These are phyloP conservation scores for Fusarium solani-melongenae DNA, from an alignment of 2,329 filamentous ascomycete species.

Conservation along the genomic window DNA sequence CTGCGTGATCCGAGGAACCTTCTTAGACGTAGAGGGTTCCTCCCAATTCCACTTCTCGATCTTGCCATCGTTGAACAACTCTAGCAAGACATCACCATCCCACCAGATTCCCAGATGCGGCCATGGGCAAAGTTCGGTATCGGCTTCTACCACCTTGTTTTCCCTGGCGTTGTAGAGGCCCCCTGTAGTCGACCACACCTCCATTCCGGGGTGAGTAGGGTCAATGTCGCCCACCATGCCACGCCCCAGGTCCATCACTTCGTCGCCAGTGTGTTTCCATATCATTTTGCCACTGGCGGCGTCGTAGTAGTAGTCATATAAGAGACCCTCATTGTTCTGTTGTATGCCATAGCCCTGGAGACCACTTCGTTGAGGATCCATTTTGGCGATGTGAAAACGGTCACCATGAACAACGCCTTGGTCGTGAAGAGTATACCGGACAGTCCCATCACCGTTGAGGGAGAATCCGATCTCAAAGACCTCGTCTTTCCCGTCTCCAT, in stretches of 20 bases:
- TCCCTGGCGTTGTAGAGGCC: slow-evolving; percentile 28
- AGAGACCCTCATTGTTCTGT: slow-evolving; percentile 24
- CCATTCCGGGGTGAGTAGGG: slow-evolving; percentile 29
- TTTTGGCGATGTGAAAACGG: slow-evolving; percentile 38
- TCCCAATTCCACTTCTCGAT: slow-evolving; percentile 36
- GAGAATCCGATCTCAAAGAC: slow-evolving; percentile 36
- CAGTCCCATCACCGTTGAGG: slow-evolving; percentile 35
- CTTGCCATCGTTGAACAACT: slow-evolving; percentile 39
- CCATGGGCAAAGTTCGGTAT: slow-evolving; percentile 13
- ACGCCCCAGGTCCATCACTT: slow-evolving; percentile 19
- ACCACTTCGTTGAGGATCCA: slow-evolving; percentile 30
- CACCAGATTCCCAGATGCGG: slow-evolving; percentile 29
- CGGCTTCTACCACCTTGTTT: slow-evolving; percentile 9
- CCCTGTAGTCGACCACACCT: slow-evolving; percentile 36
- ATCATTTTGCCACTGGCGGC: slow-evolving; percentile 23
- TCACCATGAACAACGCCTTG: slow-evolving; percentile 36
- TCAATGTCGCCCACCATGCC: slow-evolving; percentile 39
- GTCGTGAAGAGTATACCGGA: slow-evolving; percentile 27
- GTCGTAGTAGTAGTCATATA: slow-evolving; percentile 42
- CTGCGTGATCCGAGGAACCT: slow-evolving; percentile 1
- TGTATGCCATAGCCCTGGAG: slow-evolving; percentile 37
- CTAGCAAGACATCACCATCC: slow-evolving; percentile 30
- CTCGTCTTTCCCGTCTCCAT: slow-evolving; percentile 35
- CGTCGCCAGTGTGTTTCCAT: slow-evolving; percentile 28
- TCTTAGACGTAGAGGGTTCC: not conserved